phyloP scores from a whole-genome alignment of 805 yeast genomes.

The Danielia oregonensis region DNA sequence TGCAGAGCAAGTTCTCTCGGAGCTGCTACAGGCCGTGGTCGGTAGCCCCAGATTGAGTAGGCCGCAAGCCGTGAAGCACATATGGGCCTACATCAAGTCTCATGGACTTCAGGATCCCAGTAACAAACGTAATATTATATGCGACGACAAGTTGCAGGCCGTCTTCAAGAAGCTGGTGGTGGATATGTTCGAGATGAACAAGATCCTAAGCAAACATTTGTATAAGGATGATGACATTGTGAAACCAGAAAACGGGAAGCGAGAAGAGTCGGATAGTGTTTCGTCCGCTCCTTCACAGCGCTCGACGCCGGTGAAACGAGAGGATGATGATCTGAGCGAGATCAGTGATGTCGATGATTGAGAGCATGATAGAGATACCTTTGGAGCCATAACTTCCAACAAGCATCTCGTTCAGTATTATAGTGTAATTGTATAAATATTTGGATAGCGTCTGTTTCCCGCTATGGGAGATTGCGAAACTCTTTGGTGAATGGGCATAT shows the following conservation, averaged over 20 bases:
- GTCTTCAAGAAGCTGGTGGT: slow-evolving; percentile 58
- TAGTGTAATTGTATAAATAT: too few species aligned
- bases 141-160: slow-evolving; percentile 54
- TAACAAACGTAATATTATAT: slow-evolving; percentile 60
- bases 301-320: slow-evolving; percentile 1
- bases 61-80: slow-evolving; percentile 63
- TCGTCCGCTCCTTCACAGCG: too few species aligned
- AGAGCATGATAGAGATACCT: too few species aligned
- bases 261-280: too few species aligned
- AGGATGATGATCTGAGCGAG: slow-evolving; percentile 2
- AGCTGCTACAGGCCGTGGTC: slow-evolving; percentile 48
- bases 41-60: slow-evolving; percentile 46
- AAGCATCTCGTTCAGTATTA: too few species aligned
- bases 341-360: slow-evolving; percentile 12
- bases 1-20: slow-evolving; percentile 46
- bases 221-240: slow-evolving; percentile 17
- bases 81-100: slow-evolving; percentile 70
- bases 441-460: too few species aligned
- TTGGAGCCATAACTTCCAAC: too few species aligned
- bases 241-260: too few species aligned
- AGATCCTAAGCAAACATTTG: slow-evolving; percentile 50
- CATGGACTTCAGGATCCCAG: slow-evolving; percentile 62
- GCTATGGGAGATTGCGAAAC: too few species aligned
- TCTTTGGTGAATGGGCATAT: too few species aligned
- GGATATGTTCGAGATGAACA: slow-evolving; percentile 58